phyloP scores from a whole-genome alignment of 2,329 filamentous ascomycete species.

The Xylariaceae sp. region DNA sequence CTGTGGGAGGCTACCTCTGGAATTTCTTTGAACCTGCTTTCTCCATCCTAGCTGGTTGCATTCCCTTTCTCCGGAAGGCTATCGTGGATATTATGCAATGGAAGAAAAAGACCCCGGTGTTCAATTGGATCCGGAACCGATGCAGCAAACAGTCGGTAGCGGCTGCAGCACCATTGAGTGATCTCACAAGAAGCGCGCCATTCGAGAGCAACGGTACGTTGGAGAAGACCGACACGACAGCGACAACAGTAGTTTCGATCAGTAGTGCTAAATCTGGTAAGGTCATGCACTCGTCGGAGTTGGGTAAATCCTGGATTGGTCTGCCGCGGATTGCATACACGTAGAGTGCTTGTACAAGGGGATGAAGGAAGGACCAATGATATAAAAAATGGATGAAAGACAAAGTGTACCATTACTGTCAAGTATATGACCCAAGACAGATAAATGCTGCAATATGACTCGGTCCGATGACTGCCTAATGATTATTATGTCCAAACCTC shows the following conservation, averaged over 20 bases:
- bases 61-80: constrained; percentile 28
- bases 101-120: constrained; percentile 3
- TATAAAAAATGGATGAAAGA: too few relatives aligned
- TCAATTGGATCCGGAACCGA: not conserved
- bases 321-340: not conserved
- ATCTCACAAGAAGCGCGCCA: not conserved
- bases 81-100: constrained; percentile 22
- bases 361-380: too few relatives aligned
- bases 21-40: constrained; percentile 27
- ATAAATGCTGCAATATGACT: too few relatives aligned
- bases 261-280: not conserved
- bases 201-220: constrained; percentile 2
- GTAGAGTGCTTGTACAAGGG: not conserved
- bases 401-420: too few relatives aligned
- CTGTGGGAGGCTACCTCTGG: constrained; percentile 24
- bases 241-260: not conserved
- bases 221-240: constrained; percentile 10
- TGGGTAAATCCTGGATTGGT: not conserved
- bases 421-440: too few relatives aligned
- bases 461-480: too few relatives aligned
- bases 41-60: constrained; percentile 28
- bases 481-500: too few relatives aligned
- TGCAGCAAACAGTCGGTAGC: not conserved
- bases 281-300: not conserved
- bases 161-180: constrained; percentile 12